Evolutionary conservation across 163 green algal genomes (phyloP).

Genomic region (Chlamydomonas reinhardtii): DNA sequence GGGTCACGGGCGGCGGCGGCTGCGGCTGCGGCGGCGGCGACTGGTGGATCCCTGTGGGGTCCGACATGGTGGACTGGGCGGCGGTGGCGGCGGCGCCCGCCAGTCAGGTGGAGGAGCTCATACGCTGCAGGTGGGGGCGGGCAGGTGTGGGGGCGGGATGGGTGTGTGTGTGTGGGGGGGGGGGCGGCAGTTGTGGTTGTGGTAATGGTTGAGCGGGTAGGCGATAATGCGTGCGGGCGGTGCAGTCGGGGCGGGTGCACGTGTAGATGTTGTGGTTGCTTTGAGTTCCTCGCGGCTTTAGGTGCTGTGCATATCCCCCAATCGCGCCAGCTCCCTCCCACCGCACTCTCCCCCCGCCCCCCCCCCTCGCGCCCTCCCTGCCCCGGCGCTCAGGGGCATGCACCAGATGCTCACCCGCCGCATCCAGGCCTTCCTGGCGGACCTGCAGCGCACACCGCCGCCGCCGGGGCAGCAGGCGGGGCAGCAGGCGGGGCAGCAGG

Average conservation of each 20-base stretch:
- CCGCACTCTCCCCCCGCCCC: neutral
- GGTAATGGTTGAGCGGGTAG: too few species aligned
- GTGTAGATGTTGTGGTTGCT: too few species aligned
- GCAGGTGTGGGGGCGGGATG: neutral
- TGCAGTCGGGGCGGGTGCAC: too few species aligned
- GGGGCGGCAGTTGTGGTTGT: too few species aligned
- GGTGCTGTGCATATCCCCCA: too few species aligned
- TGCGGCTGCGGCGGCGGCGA: neutral
- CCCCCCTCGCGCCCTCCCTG: too few species aligned
- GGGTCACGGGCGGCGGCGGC: neutral
- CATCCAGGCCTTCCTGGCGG: constrained; percentile 68
- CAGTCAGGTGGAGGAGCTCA: constrained; percentile 70
- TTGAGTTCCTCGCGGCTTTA: too few species aligned
- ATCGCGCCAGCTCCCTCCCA: neutral
- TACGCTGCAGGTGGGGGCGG: constrained; percentile 61
- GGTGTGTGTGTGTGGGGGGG: neutral
- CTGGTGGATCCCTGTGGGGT: constrained; percentile 40
- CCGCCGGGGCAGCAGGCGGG: constrained; percentile 14
- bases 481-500: neutral
- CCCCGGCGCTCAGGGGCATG: constrained; percentile 56
- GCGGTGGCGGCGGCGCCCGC: constrained; percentile 67
- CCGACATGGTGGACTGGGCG: constrained; percentile 81
- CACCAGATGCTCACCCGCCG: constrained; percentile 68
- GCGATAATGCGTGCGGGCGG: too few species aligned
- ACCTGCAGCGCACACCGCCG: constrained; percentile 3